Percentiles rank a stretch among this genome's conserved stretches.
Conservation (phyloP, 1,284 basidiomycete genomes). For the Ustilago sp. region DNA sequence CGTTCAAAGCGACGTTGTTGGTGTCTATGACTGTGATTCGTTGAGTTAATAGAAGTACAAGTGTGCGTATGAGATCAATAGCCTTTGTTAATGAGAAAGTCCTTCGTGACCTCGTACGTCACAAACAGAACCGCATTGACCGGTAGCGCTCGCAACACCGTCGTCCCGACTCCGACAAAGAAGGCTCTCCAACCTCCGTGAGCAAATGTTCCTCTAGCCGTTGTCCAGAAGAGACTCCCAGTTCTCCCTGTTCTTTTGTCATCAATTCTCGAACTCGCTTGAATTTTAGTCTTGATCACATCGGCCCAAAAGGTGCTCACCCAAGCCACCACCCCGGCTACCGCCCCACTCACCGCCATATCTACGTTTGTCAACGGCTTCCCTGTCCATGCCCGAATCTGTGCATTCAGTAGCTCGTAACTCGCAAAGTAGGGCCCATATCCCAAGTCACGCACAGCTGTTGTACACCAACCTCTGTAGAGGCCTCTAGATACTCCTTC, state of each 20-base stretch:
- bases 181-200: slow-evolving; percentile 55
- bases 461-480: slow-evolving; percentile 57
- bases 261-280: slow-evolving; percentile 28
- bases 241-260: too few species aligned
- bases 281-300: slow-evolving; percentile 64
- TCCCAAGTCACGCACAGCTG: slow-evolving; percentile 53
- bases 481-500: slow-evolving; percentile 46
- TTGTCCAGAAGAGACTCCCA: slow-evolving; percentile 27
- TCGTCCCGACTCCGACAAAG: slow-evolving; percentile 60
- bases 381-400: slow-evolving; percentile 10
- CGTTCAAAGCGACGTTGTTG: neutral
- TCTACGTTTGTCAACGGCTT: slow-evolving; percentile 40
- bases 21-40: slow-evolving; percentile 4
- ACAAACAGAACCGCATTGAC: slow-evolving; percentile 62
- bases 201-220: slow-evolving; percentile 32
- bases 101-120: slow-evolving; percentile 48
- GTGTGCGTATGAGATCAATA: neutral
- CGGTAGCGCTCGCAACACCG: slow-evolving; percentile 57
- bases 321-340: slow-evolving; percentile 63
- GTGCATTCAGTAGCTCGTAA: slow-evolving; percentile 58
- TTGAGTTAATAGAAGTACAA: neutral
- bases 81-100: slow-evolving; percentile 31
- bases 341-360: slow-evolving; percentile 56
- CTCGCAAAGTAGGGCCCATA: slow-evolving; percentile 63
- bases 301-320: slow-evolving; percentile 64